phyloP scores from a whole-genome alignment of 2,329 filamentous ascomycete species.

The Fusarium multiceps region DNA sequence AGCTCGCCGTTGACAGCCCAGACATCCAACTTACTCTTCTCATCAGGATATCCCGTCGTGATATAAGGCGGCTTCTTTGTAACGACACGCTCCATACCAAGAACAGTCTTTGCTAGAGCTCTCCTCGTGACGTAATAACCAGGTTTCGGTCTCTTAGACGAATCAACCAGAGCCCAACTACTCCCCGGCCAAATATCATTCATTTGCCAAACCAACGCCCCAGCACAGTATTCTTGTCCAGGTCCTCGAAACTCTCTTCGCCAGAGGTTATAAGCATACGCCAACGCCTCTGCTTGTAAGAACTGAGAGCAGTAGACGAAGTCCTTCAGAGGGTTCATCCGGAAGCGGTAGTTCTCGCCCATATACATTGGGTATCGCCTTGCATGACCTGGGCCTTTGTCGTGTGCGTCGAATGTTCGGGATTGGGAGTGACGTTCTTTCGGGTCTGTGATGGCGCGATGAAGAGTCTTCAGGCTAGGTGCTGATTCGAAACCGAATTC shows the following conservation, averaged over 20 bases:
- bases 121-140: conserved; percentile 4
- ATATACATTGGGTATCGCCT: conserved; percentile 15
- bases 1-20: conserved; percentile 3
- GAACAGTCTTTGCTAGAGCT: background rate
- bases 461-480: fast-evolving
- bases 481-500: conserved; percentile 16
- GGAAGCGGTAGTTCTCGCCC: conserved; percentile 9
- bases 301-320: conserved; percentile 15
- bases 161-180: conserved; percentile 6
- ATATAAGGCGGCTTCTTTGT: conserved; percentile 3
- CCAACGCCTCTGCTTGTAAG: background rate
- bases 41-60: background rate
- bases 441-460: fast-evolving
- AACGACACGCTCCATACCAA: background rate
- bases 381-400: conserved; percentile 12
- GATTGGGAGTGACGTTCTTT: background rate
- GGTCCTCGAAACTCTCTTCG: conserved; percentile 5
- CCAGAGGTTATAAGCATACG: conserved; percentile 17
- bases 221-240: background rate
- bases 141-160: conserved; percentile 1
- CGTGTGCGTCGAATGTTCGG: background rate
- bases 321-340: background rate
- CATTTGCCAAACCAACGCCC: conserved; percentile 14
- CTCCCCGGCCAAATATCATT: conserved; percentile 20
- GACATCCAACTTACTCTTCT: background rate